Base-by-base conservation (phyloP, 2,329 filamentous ascomycete genomes). In the Ophioceras dolichostomum region DNA sequence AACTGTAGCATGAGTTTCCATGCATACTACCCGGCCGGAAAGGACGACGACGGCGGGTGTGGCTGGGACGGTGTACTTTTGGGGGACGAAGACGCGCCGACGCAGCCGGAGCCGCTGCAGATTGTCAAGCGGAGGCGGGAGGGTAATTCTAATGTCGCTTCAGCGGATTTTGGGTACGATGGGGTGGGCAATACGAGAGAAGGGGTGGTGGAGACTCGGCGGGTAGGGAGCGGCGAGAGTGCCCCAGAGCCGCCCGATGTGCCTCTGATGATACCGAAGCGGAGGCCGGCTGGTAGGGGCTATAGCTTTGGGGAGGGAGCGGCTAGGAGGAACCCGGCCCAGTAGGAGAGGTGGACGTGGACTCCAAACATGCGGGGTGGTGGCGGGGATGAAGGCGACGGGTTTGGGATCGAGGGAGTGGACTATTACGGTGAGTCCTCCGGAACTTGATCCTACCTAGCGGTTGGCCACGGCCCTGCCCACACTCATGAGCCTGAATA, bases 191-290 rank as follows among this genome's bases (percentile, higher is more conserved):
- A n/a, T n/a, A n/a, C n/a, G n/a, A n/a, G n/a, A n/a, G n/a, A n/a
- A n/a, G n/a, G n/a, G n/a, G n/a, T n/a, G n/a, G n/a, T n/a, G n/a
- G n/a, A n/a, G n/a, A n/a, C n/a, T n/a, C n/a, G n/a, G n/a, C n/a
- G n/a, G n/a, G 41, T 55, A 21, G 44, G 44, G 29, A 49, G 49
- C 43, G 38, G 47, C 17, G 4, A 20, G 27, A 58, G 50, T 43
- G 41, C 39, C 3, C 39, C 47, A 0, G 55, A 48, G n/a, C 37
- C 39, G 2, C 39, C 41, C 24, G 43, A 55, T 9, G 43, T 38
- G 27, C 47, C 51, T n/a, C 39, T 62, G 41, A 49, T 51, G 2
- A 42, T 64, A 4, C 50, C 52, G 32, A 65, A 64, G 46, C 55
- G 48, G 40, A 53, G 58, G 35, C 49, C 43, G 10, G 44, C 42